phyloP scores from a whole-genome alignment of 352 stramenopile species.

The Phytopythium boreale region DNA sequence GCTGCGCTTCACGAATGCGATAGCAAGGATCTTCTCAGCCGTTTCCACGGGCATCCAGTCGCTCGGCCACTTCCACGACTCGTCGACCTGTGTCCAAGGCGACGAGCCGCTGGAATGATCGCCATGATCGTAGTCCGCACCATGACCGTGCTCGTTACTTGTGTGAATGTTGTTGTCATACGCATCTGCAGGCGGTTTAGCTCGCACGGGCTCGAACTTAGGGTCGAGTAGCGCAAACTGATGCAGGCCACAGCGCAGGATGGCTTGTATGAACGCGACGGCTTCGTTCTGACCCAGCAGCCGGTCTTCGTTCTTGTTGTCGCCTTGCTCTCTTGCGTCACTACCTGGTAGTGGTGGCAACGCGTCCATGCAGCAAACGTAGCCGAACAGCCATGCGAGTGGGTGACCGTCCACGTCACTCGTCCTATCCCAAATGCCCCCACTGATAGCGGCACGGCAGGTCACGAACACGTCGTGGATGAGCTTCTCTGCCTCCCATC shows the following conservation, averaged over 20 bases:
- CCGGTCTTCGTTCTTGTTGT: slow-evolving; percentile 27
- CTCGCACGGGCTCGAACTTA: neutral
- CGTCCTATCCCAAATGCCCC: neutral
- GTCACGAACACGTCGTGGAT: slow-evolving; percentile 84
- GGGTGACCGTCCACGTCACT: slow-evolving; percentile 14
- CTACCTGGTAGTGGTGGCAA: neutral
- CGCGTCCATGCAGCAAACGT: slow-evolving; percentile 62
- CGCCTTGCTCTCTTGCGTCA: neutral
- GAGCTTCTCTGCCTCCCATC: slow-evolving; percentile 72
- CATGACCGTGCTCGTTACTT: neutral
- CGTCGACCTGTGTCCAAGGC: neutral
- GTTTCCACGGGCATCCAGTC: slow-evolving; percentile 38
- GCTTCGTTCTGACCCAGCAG: slow-evolving; percentile 71
- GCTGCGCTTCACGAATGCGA: slow-evolving; percentile 45
- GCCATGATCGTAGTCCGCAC: neutral
- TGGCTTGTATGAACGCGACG: slow-evolving; percentile 49
- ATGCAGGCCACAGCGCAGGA: slow-evolving; percentile 64
- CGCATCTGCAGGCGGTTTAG: neutral
- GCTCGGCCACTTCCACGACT: neutral
- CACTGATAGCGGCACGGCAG: slow-evolving; percentile 45
- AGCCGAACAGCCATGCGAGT: slow-evolving; percentile 57
- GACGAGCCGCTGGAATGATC: neutral
- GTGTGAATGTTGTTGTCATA: neutral
- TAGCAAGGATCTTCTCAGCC: slow-evolving; percentile 42
- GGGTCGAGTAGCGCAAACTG: slow-evolving; percentile 49